phyloP scores from a whole-genome alignment of 1,139 yeast species.

The Magnusiomyces tetraspermus region DNA sequence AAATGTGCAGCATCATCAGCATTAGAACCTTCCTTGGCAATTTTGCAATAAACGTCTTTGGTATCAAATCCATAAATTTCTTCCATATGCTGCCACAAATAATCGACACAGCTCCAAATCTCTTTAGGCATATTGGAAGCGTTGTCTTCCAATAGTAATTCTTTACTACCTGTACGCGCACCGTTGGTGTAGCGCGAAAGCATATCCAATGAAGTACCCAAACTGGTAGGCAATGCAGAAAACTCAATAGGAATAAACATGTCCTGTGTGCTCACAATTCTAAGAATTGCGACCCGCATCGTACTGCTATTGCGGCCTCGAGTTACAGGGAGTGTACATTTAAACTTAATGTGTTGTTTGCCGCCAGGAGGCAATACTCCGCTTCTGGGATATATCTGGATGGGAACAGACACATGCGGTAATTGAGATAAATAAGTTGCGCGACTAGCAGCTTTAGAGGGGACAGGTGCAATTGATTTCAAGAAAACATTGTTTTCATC shows the following conservation, averaged over 20 bases:
- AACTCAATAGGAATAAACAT: constrained; percentile 29
- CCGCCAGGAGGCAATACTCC: constrained; percentile 27
- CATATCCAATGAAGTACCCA: constrained; percentile 28
- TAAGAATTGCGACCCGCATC: constrained; percentile 25
- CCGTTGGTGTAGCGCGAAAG: constrained; percentile 27
- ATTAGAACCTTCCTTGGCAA: constrained; percentile 10
- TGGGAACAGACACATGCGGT: not conserved
- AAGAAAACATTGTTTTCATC: not conserved
- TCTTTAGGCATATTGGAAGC: constrained; percentile 28
- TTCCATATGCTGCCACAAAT: constrained; percentile 24
- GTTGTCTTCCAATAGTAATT: constrained; percentile 14
- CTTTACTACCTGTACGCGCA: constrained; percentile 21
- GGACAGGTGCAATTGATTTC: not conserved
- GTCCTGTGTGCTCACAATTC: constrained; percentile 29
- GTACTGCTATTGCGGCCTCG: constrained; percentile 10
- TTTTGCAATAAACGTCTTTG: constrained; percentile 13
- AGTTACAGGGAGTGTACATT: constrained; percentile 2
- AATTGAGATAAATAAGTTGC: not conserved
- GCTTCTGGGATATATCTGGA: constrained; percentile 17
- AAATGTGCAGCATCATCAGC: not conserved
- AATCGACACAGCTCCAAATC: constrained; percentile 32
- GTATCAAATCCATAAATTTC: not conserved
- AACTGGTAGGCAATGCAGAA: constrained; percentile 25
- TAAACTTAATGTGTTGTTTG: constrained; percentile 16
- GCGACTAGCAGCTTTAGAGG: not conserved